Base-by-base conservation (phyloP, 2,329 filamentous ascomycete species). In the Blastomyces parvus region DNA sequence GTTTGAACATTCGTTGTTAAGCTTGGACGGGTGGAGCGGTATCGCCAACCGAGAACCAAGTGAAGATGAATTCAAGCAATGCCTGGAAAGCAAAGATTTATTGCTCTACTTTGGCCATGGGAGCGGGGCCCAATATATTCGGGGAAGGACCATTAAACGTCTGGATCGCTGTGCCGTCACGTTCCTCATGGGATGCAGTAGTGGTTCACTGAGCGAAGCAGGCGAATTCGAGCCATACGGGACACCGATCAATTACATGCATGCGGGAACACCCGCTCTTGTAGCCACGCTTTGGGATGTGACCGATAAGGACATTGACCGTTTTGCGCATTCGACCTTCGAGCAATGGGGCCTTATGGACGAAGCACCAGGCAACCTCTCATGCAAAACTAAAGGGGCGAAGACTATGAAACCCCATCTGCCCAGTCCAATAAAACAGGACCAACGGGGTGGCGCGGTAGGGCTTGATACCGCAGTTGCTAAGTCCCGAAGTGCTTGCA, bases 231-330 rank as follows among this genome's bases (percentile, higher is more conserved):
- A 97, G 74, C 87, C 89, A n/a, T 88, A 89, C 69, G 93, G 94
- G 0, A 91, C 93, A 63, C 89, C 94, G 30, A 86, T 92, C 78
- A 91, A 92, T 70, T 97, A 97, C 77, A 86, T 99, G 77, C 86
- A 93, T 68, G 92, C 91, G 0, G 93, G 91, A 0, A 86, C 84
- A 69, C 91, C 91, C 3, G 91, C 93, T 0, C 85, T 97, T 11
- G 86, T 97, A 1, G 94, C 91, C 56, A 97, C 92, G 19, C 81
- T 99, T 46, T 99, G 94, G 94, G 94, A 99, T 75, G 94, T 99
- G 59, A 99, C 94, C 11, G 94, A 99, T 74, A 90, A 90, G 70
- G 94, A 99, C 74, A 96, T 97, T 74, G 95, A 99, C 78, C 88
- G 92, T 22, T 96, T 96, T 74, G 89, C 92, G 0, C 86, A 88